These are phyloP conservation scores for Fusarium chuoi DNA, from an alignment of 2,329 filamentous ascomycete genomes.

Conservation along the genomic window DNA sequence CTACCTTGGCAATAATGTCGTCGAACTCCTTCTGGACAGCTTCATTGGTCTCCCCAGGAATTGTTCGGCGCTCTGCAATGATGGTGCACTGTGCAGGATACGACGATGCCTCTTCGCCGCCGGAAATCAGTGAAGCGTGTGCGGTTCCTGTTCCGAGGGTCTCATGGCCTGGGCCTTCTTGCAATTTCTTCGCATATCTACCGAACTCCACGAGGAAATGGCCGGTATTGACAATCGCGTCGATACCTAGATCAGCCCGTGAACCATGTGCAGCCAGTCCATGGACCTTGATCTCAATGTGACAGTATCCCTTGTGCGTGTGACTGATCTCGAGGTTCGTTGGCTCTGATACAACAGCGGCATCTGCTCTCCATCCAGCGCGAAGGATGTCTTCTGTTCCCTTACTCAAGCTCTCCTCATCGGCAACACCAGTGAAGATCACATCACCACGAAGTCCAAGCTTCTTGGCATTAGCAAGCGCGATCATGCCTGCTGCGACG, in stretches of 20 bases:
- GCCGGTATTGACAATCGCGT: constrained; percentile 61
- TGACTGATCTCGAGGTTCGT: constrained; percentile 55
- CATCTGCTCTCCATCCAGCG: constrained; percentile 64
- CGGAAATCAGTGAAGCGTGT: constrained; percentile 60
- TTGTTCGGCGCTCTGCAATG: constrained; percentile 59
- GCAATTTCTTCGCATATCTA: constrained; percentile 51
- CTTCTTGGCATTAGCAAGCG: constrained; percentile 52
- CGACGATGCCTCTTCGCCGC: constrained; percentile 62
- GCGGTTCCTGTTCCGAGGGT: constrained; percentile 53
- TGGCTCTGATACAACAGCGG: constrained; percentile 61
- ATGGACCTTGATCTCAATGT: constrained; percentile 55
- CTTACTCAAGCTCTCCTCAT: constrained; percentile 62
- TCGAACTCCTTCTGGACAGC: constrained; percentile 52
- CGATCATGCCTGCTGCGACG: constrained; percentile 57
- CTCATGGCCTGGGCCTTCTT: constrained; percentile 42
- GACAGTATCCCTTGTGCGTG: constrained; percentile 63
- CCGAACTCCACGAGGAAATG: constrained; percentile 59
- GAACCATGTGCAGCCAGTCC: constrained; percentile 58
- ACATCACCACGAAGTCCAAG: constrained; percentile 58
- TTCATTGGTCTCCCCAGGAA: constrained; percentile 55
- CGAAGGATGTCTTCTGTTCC: constrained; percentile 61
- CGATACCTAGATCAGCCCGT: constrained; percentile 55
- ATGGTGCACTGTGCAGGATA: constrained; percentile 62
- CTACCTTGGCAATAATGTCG: constrained; percentile 49
- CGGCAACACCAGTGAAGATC: constrained; percentile 63